phyloP scores from a whole-genome alignment of 2,329 filamentous ascomycete genomes.

The Fusarium nygamai region DNA sequence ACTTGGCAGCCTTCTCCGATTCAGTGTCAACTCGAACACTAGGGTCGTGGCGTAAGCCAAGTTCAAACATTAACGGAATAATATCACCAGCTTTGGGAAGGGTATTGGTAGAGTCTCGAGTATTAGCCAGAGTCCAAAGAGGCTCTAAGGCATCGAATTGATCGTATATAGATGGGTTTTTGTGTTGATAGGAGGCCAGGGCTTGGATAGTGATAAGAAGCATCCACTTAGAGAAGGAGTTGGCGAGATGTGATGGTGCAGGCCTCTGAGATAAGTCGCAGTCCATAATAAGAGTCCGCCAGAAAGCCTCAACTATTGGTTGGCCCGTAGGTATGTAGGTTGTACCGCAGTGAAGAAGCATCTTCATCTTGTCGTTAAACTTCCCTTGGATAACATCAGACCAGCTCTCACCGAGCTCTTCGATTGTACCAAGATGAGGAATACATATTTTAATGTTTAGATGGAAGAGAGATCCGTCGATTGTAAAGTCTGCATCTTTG shows the following conservation, averaged over 20 bases:
- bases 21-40: conserved; percentile 8
- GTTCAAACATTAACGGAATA: conserved; percentile 18
- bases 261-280: neutral
- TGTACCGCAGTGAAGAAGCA: neutral
- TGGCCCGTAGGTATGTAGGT: neutral
- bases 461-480: neutral
- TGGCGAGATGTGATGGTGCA: neutral
- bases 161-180: conserved; percentile 23
- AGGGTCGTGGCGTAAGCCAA: conserved; percentile 16
- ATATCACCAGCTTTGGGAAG: conserved; percentile 30
- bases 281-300: neutral
- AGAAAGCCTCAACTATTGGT: neutral
- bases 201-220: neutral
- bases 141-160: conserved; percentile 34
- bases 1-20: conserved; percentile 2
- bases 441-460: neutral
- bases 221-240: neutral
- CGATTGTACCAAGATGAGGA: neutral
- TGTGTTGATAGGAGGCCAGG: neutral
- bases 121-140: conserved; percentile 37
- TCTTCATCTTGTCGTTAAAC: neutral
- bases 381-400: neutral
- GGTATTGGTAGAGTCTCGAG: conserved; percentile 22
- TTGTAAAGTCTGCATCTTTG: neutral
- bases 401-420: neutral